These are phyloP conservation scores for Chaetomium globosum DNA, from an alignment of 2,329 filamentous ascomycete species.

Conservation along the genomic window DNA sequence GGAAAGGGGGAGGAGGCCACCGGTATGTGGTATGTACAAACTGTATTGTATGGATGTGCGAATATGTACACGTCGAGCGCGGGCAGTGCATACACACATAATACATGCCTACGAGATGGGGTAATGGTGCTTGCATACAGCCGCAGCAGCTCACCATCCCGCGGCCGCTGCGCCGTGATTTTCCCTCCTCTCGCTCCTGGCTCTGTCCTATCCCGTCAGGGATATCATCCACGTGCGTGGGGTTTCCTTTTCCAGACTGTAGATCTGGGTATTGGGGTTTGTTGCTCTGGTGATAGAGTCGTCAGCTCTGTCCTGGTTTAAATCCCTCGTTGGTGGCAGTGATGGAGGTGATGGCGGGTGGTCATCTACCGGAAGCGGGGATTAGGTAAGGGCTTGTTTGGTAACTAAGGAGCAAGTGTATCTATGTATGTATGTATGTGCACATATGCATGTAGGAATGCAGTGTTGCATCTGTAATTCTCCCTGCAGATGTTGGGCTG, in stretches of 20 bases:
- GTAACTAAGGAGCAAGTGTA: neutral
- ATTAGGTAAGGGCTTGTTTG: neutral
- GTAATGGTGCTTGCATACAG: neutral
- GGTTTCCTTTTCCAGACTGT: neutral
- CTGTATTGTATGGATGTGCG: too few species aligned
- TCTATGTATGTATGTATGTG: neutral
- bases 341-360: neutral
- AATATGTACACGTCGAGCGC: neutral
- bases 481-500: constrained; percentile 14
- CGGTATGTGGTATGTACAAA: too few species aligned
- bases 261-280: neutral
- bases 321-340: neutral
- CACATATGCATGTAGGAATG: neutral
- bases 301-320: neutral
- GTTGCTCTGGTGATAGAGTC: constrained; percentile 1
- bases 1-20: too few species aligned
- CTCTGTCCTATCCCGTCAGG: constrained; percentile 2
- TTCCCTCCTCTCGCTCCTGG: neutral
- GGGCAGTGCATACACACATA: neutral
- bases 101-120: neutral
- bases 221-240: constrained; percentile 4
- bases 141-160: neutral
- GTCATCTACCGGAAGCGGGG: neutral
- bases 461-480: neutral
- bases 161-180: neutral